These are phyloP conservation scores for Podospora comata DNA, from an alignment of 495 filamentous ascomycete genomes.

Conservation along the genomic window DNA sequence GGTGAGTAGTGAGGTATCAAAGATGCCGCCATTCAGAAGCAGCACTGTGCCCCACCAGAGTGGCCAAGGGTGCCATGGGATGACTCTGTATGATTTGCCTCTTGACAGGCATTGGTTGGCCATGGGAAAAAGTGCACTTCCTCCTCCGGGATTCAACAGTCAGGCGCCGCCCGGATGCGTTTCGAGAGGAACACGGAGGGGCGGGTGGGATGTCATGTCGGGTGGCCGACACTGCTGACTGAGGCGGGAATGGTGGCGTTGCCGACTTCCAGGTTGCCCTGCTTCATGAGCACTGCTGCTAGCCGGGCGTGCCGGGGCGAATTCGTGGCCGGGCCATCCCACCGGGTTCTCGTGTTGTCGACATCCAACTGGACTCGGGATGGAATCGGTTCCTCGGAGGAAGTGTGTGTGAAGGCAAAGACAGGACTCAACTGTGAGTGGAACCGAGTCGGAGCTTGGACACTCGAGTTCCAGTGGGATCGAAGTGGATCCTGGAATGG, in stretches of 20 bases:
- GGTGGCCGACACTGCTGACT: constrained; percentile 2
- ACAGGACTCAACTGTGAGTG: background rate
- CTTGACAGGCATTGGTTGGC: background rate
- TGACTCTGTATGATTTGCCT: background rate
- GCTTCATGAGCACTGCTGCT: background rate
- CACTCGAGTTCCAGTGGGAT: background rate
- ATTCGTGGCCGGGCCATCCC: too few species aligned
- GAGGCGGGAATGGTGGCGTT: constrained; percentile 6
- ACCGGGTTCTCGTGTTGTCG: background rate
- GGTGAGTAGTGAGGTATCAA: constrained; percentile 1
- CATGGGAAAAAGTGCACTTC: background rate
- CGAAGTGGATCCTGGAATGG: background rate
- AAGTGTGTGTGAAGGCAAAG: background rate
- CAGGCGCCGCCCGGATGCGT: background rate
- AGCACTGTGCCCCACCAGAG: background rate
- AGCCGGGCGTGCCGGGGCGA: too few species aligned
- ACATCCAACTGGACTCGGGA: background rate
- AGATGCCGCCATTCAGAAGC: constrained; percentile 1
- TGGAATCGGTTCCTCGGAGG: background rate
- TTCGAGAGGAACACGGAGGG: background rate
- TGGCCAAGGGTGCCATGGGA: background rate
- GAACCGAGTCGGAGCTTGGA: background rate
- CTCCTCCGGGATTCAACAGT: background rate
- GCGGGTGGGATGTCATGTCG: background rate
- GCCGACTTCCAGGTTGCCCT: background rate